Evolutionary conservation across 208 protist genomes (phyloP), one percentile per base, ranked within the genome.

Genomic region (Crithidia brevicula): DNA sequence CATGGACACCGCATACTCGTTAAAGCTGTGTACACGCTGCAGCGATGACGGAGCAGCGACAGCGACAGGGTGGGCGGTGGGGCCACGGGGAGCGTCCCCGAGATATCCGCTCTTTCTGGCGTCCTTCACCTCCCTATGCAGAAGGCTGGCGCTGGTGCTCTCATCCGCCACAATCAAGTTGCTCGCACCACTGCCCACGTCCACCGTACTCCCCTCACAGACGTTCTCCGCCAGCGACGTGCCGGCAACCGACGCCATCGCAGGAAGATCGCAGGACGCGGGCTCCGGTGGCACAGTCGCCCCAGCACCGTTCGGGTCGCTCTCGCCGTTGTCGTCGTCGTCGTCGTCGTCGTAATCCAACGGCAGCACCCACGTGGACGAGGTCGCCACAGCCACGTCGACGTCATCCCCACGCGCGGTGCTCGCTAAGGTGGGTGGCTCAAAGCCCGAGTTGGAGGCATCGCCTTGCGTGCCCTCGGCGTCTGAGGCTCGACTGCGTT

Each of bases 301-400:
- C 1, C 33, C 59, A 4, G 31, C 45, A 15, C 54, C 59, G 20
- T 65, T 42, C 1, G 59, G 45, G 59, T 30, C 46, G 18, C 27
- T 31, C 33, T 54, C 57, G 43, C 45, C 59, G 4, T 65, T 33
- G 30, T 65, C 59, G 59, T 65, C 27, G 2, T 65, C 59, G n/a
- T n/a, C 57, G 43, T 51, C 59, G 4, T 65, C 45, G 30, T 65
- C 59, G 59, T 65, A 40, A 2, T 65, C 59, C 30, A 65, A 42
- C 45, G 59, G 59, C 45, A 65, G 31, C 45, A 54, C 59, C 59
- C 27, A 38, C 38, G 51, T 28, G 1, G 23, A 28, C 5, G 57
- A 63, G 16, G 57, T 20, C 5, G 56, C 38, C 13, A 22, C 1
- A 4, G 43, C 1, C 9, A 63, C 22, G 16, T 40, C 22, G 0